Evolutionary conservation across 306 rosid genomes (phyloP).

Genomic region (Biancaea sappan): DNA sequence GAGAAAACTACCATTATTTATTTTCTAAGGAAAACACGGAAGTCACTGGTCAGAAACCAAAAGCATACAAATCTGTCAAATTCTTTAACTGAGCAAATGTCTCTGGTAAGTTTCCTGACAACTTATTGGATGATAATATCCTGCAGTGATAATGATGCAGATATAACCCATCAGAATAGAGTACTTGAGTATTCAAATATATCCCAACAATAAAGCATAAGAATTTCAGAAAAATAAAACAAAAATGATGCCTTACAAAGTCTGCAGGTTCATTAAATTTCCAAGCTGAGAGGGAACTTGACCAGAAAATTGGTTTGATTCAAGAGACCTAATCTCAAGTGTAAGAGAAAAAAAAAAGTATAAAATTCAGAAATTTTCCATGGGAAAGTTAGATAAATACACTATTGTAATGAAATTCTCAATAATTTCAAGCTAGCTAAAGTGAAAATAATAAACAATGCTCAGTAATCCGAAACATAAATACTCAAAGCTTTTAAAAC

Average conservation of each 20-base stretch:
- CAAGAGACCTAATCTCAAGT: slow-evolving; percentile 62
- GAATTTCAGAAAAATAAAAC: slow-evolving; percentile 24
- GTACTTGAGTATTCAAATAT: slow-evolving; percentile 23
- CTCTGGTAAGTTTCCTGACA: slow-evolving; percentile 66
- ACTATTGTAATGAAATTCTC: background rate
- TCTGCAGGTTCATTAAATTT: slow-evolving; percentile 52
- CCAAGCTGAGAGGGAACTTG: slow-evolving; percentile 73
- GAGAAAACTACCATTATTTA: background rate
- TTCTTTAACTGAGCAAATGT: slow-evolving; percentile 56
- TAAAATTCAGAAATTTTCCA: background rate
- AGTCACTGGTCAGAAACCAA: background rate
- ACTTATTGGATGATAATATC: slow-evolving; percentile 71
- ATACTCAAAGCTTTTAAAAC: background rate
- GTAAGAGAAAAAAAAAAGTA: background rate
- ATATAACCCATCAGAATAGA: slow-evolving; percentile 22
- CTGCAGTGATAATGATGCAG: slow-evolving; percentile 45
- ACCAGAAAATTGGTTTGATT: slow-evolving; percentile 79
- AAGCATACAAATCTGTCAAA: slow-evolving; percentile 67
- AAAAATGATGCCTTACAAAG: slow-evolving; percentile 56
- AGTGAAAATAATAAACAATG: background rate
- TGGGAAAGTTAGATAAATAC: slow-evolving; percentile 27
- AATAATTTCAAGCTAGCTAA: slow-evolving; percentile 1
- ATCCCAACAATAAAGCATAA: background rate
- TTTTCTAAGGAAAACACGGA: slow-evolving; percentile 14
- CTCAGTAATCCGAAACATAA: slow-evolving; percentile 7